Conservation (phyloP, 2,329 filamentous ascomycete species). For the Davidsoniella virescens region DNA sequence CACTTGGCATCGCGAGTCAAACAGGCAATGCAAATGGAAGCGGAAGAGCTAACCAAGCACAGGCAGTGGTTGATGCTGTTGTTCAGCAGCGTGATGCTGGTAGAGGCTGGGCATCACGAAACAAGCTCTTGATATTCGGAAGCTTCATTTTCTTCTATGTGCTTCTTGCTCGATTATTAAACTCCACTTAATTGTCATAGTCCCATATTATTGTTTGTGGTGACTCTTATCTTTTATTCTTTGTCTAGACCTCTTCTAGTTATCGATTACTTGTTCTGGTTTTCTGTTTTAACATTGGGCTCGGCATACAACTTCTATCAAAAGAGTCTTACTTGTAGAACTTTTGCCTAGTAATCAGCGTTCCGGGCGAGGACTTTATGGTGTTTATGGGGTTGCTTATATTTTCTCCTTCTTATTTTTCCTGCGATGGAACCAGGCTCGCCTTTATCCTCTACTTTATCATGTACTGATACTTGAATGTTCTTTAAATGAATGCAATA, state of each 20-base stretch:
- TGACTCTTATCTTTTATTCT: too few relatives aligned
- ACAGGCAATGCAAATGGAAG: conserved; percentile 25
- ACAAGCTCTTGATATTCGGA: conserved; percentile 61
- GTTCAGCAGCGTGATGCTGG: conserved; percentile 65
- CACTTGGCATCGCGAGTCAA: conserved; percentile 43
- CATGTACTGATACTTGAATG: too few relatives aligned
- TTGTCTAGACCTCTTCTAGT: too few relatives aligned
- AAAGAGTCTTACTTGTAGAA: too few relatives aligned
- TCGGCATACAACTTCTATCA: too few relatives aligned
- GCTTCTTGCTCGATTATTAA: conserved; percentile 56
- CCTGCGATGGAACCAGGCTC: too few relatives aligned
- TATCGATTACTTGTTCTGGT: too few relatives aligned
- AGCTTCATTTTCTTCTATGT: conserved; percentile 67
- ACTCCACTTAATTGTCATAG: conserved; percentile 4
- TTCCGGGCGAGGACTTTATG: too few relatives aligned
- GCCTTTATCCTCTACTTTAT: too few relatives aligned
- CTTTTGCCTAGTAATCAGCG: too few relatives aligned
- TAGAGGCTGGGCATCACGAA: conserved; percentile 63
- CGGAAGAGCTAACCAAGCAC: conserved; percentile 27
- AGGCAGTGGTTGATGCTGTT: conserved; percentile 61
- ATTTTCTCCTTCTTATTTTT: background rate
- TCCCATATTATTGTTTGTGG: background rate
- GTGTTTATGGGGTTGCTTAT: background rate
- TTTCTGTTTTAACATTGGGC: too few relatives aligned
- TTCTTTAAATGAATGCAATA: too few relatives aligned